Evolutionary conservation across 129 eudicot species (phyloP).

Genomic region (Flaveria sonorensis): DNA sequence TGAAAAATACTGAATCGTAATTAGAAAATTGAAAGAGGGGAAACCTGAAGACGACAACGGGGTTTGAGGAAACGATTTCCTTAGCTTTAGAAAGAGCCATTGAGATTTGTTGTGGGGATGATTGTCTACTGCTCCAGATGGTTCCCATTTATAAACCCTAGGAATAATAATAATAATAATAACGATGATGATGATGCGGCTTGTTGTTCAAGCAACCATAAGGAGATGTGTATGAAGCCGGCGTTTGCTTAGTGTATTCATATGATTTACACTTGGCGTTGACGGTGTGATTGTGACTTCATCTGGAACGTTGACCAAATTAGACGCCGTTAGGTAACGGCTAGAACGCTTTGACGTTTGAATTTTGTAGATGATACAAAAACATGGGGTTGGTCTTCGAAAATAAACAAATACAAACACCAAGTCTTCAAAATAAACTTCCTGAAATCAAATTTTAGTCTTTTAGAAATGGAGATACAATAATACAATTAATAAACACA

Average conservation of each 20-base stretch:
- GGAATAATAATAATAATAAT: neutral
- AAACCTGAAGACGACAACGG: constrained; percentile 85
- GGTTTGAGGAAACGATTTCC: constrained; percentile 54
- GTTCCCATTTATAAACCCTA: constrained; percentile 51
- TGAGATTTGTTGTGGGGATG: constrained; percentile 39
- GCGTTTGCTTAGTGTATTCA: constrained; percentile 40
- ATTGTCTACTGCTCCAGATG: constrained; percentile 45
- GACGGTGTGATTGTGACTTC: neutral
- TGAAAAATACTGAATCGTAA: neutral
- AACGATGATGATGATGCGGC: neutral
- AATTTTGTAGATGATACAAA: too few relatives aligned
- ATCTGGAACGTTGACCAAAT: neutral
- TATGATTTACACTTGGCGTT: constrained; percentile 21
- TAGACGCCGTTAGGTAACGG: constrained; percentile 6
- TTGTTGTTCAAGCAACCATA: constrained; percentile 24
- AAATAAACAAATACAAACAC: too few relatives aligned
- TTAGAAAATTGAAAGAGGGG: constrained; percentile 4
- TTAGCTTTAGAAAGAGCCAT: constrained; percentile 80
- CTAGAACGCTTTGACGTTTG: too few relatives aligned
- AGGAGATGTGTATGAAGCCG: constrained; percentile 29
- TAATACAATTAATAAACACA: too few relatives aligned
- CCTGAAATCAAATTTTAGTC: too few relatives aligned
- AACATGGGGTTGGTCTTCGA: too few relatives aligned
- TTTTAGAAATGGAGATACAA: too few relatives aligned
- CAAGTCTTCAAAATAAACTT: too few relatives aligned